Conservation (phyloP, 495 filamentous ascomycete genomes). For the Lepidopterella palustris region DNA sequence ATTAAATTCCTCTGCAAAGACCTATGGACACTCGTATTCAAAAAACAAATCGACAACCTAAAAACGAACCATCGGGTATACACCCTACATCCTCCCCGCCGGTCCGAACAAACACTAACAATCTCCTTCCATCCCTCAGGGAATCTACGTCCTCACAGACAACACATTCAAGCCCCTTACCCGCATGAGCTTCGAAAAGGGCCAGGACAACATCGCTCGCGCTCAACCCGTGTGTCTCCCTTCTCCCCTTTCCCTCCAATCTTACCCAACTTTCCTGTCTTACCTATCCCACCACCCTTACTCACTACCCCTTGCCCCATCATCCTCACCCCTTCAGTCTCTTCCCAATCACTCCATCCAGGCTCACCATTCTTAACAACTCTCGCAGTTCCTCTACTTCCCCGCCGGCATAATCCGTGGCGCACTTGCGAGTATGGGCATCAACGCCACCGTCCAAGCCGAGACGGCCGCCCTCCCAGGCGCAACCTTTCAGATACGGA, state of each 20-base stretch:
- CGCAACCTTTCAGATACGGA: conserved; percentile 96
- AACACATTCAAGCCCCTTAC: conserved; percentile 83
- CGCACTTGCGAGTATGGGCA: conserved; percentile 80
- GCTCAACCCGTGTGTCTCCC: conserved; percentile 11
- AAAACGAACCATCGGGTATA: conserved; percentile 93
- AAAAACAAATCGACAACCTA: conserved; percentile 95
- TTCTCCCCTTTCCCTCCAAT: not conserved
- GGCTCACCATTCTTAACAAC: too few species aligned
- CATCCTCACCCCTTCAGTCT: not conserved
- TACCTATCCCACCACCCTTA: not conserved
- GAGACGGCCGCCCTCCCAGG: conserved; percentile 78
- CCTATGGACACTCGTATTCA: conserved; percentile 85
- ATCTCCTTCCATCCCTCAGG: conserved; percentile 43
- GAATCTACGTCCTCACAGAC: conserved; percentile 93
- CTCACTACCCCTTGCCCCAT: conserved; percentile 2
- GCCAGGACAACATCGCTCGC: conserved; percentile 31
- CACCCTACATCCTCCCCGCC: not conserved
- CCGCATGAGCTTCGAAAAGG: conserved; percentile 69
- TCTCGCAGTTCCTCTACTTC: conserved; percentile 81
- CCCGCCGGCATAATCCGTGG: conserved; percentile 88
- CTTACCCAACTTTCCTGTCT: conserved; percentile 1
- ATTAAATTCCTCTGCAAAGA: conserved; percentile 99
- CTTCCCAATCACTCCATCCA: conserved; percentile 1
- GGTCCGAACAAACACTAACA: not conserved
- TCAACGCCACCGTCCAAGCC: conserved; percentile 83